A percentile compares a stretch with the other conserved stretches of the same genome.
Conservation (phyloP, 768 basidiomycete species). For the Exidia glandulosa region DNA sequence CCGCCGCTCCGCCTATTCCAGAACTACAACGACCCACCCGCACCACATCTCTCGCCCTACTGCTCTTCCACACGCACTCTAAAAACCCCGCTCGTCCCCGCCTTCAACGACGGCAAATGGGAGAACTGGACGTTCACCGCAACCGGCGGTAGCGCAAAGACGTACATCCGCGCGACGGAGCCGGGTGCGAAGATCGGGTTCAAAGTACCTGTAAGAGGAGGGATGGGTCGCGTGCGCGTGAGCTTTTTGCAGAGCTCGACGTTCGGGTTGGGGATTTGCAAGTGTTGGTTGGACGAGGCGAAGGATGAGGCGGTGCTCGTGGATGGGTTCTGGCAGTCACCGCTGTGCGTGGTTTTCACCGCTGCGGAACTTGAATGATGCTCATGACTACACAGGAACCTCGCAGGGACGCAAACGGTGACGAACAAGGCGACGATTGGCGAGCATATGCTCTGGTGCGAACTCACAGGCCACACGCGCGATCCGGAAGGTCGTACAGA, state of each 20-base stretch:
- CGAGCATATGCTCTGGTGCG: not conserved
- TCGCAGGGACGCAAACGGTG: not conserved
- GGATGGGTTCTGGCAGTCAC: constrained; percentile 1
- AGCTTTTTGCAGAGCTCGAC: constrained; percentile 3
- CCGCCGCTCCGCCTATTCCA: not conserved
- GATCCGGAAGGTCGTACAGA: not conserved
- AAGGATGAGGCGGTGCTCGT: not conserved
- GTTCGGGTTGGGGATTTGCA: constrained; percentile 5
- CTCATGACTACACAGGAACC: not conserved
- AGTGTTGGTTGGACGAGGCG: constrained; percentile 8
- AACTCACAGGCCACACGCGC: not conserved
- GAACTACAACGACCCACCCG: not conserved
- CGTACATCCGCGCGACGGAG: constrained; percentile 3
- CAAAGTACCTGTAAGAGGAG: constrained; percentile 1
- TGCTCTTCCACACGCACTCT: constrained; percentile 1
- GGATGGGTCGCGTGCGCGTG: constrained; percentile 7
- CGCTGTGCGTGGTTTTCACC: not conserved
- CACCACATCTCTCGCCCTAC: not conserved
- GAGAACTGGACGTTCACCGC: not conserved
- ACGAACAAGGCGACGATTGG: not conserved
- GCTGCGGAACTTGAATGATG: not conserved
- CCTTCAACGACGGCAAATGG: constrained; percentile 5
- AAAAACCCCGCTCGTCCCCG: constrained; percentile 5
- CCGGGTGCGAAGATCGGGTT: constrained; percentile 1
- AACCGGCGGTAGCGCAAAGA: not conserved